phyloP scores from a whole-genome alignment of 1,139 yeast species.

The Pichia sp. region DNA sequence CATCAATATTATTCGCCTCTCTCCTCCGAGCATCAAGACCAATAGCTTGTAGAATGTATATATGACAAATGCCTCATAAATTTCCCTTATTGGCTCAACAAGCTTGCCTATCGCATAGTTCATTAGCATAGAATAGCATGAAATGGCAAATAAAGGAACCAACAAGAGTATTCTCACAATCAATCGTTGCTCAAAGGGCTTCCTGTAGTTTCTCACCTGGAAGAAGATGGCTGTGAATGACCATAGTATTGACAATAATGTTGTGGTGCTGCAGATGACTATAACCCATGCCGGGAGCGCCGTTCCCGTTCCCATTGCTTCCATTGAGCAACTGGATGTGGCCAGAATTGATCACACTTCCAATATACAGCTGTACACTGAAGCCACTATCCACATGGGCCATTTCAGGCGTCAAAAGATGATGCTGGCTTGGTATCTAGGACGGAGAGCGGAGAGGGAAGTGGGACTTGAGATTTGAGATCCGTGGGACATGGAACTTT shows the following conservation, averaged over 20 bases:
- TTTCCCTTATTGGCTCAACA: slow-evolving; percentile 75
- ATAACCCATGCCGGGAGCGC: slow-evolving; percentile 21
- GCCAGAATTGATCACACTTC: too few species aligned
- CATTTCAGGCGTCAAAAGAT: too few species aligned
- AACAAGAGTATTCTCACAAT: slow-evolving; percentile 74
- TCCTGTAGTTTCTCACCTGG: slow-evolving; percentile 68
- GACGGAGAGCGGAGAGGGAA: too few species aligned
- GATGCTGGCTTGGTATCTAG: too few species aligned
- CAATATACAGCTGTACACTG: too few species aligned
- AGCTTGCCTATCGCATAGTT: slow-evolving; percentile 37
- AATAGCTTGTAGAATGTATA: slow-evolving; percentile 84
- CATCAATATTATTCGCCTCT: slow-evolving; percentile 63
- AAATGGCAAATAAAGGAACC: slow-evolving; percentile 49
- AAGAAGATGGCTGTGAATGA: slow-evolving; percentile 40
- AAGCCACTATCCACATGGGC: too few species aligned
- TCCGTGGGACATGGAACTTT: too few species aligned
- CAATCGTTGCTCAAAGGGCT: slow-evolving; percentile 82
- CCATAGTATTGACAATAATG: slow-evolving; percentile 30
- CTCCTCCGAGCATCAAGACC: slow-evolving; percentile 87
- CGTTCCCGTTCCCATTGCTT: slow-evolving; percentile 1
- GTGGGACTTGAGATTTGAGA: too few species aligned
- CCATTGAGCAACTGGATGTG: too few species aligned
- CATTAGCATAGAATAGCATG: slow-evolving; percentile 47
- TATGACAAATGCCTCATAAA: slow-evolving; percentile 93
- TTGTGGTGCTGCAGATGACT: slow-evolving; percentile 26